A percentile compares a stretch with the other conserved stretches of the same genome.
Conservation (phyloP, 257 asterid genomes). For the Primulina huaijiensis region DNA sequence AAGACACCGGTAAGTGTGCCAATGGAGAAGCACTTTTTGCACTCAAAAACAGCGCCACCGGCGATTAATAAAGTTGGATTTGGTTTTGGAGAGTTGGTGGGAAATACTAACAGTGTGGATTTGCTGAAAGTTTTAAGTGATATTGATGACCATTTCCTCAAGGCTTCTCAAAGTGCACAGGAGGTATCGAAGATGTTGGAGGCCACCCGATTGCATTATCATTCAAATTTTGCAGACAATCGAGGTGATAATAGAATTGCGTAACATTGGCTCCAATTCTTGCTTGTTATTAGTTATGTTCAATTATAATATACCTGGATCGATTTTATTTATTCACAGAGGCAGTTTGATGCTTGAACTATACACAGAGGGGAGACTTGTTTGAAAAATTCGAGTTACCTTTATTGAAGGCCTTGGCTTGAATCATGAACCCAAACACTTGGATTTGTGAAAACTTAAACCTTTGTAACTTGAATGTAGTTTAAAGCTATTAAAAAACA, state of each 20-base stretch:
- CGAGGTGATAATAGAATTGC: slow-evolving; percentile 55
- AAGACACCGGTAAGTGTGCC: slow-evolving; percentile 39
- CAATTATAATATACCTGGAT: neutral
- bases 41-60: slow-evolving; percentile 85
- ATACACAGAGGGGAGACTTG: neutral
- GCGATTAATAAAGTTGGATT: slow-evolving; percentile 34
- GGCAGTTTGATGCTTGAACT: neutral
- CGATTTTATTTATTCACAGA: neutral
- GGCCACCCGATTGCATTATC: slow-evolving; percentile 92
- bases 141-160: slow-evolving; percentile 81
- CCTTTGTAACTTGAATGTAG: neutral
- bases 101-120: slow-evolving; percentile 54
- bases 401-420: neutral
- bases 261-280: neutral
- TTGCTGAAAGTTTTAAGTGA: slow-evolving; percentile 64
- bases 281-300: neutral
- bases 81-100: slow-evolving; percentile 32
- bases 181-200: slow-evolving; percentile 93
- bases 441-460: neutral
- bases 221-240: slow-evolving; percentile 91
- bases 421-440: neutral
- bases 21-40: slow-evolving; percentile 56
- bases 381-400: neutral
- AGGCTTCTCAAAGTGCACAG: slow-evolving; percentile 83
- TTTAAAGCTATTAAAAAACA: neutral